A percentile compares a stretch with the other conserved stretches of the same genome.
phyloP scores from a whole-genome alignment of 2,329 filamentous ascomycete species.

The Colletotrichum lentis region DNA sequence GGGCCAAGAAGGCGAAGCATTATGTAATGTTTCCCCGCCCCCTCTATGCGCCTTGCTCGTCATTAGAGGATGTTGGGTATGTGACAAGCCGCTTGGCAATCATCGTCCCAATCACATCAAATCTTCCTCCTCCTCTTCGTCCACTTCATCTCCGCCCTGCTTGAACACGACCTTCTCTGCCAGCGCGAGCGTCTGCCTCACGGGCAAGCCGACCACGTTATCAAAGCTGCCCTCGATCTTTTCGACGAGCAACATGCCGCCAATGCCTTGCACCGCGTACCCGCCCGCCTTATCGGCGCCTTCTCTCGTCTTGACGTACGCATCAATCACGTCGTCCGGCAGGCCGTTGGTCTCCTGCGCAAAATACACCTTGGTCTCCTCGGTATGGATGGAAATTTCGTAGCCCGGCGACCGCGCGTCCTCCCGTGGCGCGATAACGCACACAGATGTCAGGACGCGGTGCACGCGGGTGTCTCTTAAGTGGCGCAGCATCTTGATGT shows the following conservation, averaged over 20 bases:
- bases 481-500: constrained; percentile 82
- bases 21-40: not conserved
- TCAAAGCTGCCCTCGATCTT: constrained; percentile 89
- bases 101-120: constrained; percentile 39
- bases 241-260: constrained; percentile 85
- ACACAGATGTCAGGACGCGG: constrained; percentile 86
- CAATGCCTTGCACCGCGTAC: constrained; percentile 91
- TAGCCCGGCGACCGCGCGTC: constrained; percentile 88
- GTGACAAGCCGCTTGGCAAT: not conserved
- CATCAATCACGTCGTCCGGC: constrained; percentile 81
- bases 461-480: constrained; percentile 81
- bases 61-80: not conserved
- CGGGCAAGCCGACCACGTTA: constrained; percentile 91
- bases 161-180: constrained; percentile 88
- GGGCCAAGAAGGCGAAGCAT: not conserved
- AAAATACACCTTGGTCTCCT: constrained; percentile 93
- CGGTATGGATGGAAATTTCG: constrained; percentile 78
- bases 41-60: not conserved
- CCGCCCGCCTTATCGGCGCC: constrained; percentile 96
- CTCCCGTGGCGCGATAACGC: constrained; percentile 80
- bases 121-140: constrained; percentile 55
- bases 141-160: constrained; percentile 70
- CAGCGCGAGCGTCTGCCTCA: constrained; percentile 78
- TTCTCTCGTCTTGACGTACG: constrained; percentile 83
- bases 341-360: constrained; percentile 67